Evolutionary conservation across 805 yeast genomes (phyloP).

Genomic region (Ogataea polymorpha): DNA sequence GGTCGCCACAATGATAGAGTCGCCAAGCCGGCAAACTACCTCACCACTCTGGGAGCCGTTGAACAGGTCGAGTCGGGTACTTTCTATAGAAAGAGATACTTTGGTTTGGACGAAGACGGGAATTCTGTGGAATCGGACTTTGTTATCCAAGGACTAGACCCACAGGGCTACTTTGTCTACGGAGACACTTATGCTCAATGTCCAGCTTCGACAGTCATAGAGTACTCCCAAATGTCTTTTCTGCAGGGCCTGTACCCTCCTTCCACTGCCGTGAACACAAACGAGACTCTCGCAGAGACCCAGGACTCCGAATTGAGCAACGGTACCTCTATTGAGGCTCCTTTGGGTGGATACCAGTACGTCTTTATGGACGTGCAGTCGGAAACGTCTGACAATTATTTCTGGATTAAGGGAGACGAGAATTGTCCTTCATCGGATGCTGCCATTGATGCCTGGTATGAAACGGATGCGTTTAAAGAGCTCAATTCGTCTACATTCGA

Average conservation of each 20-base stretch:
- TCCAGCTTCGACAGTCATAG: slow-evolving; percentile 37
- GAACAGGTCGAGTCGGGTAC: slow-evolving; percentile 38
- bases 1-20: slow-evolving; percentile 50
- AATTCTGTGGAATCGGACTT: slow-evolving; percentile 28
- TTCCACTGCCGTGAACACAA: slow-evolving; percentile 27
- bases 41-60: slow-evolving; percentile 43
- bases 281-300: slow-evolving; percentile 22
- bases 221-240: slow-evolving; percentile 41
- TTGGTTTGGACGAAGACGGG: slow-evolving; percentile 31
- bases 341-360: slow-evolving; percentile 45
- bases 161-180: slow-evolving; percentile 34
- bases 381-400: slow-evolving; percentile 35
- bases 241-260: slow-evolving; percentile 50
- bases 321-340: slow-evolving; percentile 38
- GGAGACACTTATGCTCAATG: slow-evolving; percentile 39
- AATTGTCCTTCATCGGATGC: slow-evolving; percentile 38
- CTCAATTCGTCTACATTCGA: slow-evolving; percentile 35
- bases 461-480: slow-evolving; percentile 31
- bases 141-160: slow-evolving; percentile 31
- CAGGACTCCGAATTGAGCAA: slow-evolving; percentile 36
- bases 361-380: slow-evolving; percentile 38
- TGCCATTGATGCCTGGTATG: slow-evolving; percentile 32
- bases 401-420: slow-evolving; percentile 42
- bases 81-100: slow-evolving; percentile 42
- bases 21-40: slow-evolving; percentile 41